A percentile compares a stretch with the other conserved stretches of the same genome.
Conservation (phyloP, 2,329 filamentous ascomycete species). For the Stylonectria norvegica region DNA sequence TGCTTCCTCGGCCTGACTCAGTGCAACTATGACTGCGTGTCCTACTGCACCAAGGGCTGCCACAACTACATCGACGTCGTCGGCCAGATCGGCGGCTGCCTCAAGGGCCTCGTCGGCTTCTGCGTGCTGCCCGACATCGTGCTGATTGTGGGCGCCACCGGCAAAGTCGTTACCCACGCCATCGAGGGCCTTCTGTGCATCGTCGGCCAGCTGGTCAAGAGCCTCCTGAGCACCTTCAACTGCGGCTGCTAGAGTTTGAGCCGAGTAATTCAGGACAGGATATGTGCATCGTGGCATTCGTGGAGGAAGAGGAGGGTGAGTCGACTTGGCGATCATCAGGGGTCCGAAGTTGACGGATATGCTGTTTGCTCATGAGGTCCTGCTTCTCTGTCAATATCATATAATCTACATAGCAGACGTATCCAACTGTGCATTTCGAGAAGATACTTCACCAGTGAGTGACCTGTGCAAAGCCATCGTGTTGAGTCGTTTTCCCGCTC, state of each 20-base stretch:
- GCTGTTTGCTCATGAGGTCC: not conserved
- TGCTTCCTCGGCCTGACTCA: conserved; percentile 32
- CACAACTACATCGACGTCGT: conserved; percentile 36
- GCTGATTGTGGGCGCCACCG: conserved; percentile 24
- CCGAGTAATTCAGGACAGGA: not conserved
- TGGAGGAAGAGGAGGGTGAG: not conserved
- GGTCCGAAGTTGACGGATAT: not conserved
- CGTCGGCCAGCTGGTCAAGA: conserved; percentile 30
- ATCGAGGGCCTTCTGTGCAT: conserved; percentile 32
- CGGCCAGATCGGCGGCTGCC: conserved; percentile 8
- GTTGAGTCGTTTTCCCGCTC: too few relatives aligned
- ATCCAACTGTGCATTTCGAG: too few relatives aligned
- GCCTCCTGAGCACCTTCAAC: conserved; percentile 30
- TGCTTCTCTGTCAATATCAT: not conserved
- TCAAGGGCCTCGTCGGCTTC: conserved; percentile 28
- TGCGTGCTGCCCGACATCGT: conserved; percentile 32
- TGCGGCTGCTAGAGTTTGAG: conserved; percentile 31
- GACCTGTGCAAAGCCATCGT: too few relatives aligned
- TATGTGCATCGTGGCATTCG: not conserved
- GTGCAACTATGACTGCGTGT: conserved; percentile 38
- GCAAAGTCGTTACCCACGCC: conserved; percentile 25
- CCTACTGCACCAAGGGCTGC: conserved; percentile 37
- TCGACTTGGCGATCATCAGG: not conserved
- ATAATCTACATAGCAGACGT: too few relatives aligned
- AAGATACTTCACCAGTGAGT: not conserved